Base-by-base conservation (phyloP, 345 rosid species). In the Theobroma cacao region DNA sequence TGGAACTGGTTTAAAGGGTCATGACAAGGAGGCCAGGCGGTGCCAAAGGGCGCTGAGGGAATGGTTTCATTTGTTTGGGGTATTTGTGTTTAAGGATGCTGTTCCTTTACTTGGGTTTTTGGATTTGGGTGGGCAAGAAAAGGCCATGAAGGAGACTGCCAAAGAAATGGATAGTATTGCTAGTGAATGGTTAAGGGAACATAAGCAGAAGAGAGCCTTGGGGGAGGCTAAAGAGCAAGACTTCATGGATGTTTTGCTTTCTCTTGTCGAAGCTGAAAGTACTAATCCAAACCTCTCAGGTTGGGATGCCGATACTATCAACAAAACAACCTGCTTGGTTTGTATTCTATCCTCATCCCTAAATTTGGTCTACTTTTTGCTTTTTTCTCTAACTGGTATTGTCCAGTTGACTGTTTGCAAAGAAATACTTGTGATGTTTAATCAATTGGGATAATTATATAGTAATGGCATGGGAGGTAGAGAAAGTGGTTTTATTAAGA, bases 121-220 rank as follows among this genome's bases (percentile, higher is more conserved):
- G 71, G 84, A 78, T 75, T 36, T 60, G 43, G 74, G 74, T 15
- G 80, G 83, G 2, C 78, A 82, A 33, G 78, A 85, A 73, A 81
- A 71, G 75, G 72, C 76, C 45, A 82, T 85, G 83, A 85, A 80
- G 74, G 55, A 53, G 63, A 71, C 73, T n/a, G 85, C 85, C 0
- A 80, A 79, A n/a, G 83, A 82, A 75, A 7, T 77, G 79, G 87
- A 85, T 24, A 40, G 14, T 17, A 34, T 80, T 6, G 9, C 76
- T 0, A 59, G 33, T 5, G 74, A 61, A 43, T 85, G 85, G 85
- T 18, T 82, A 3, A 75, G 77, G 28, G 85, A 85, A 55, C 87
- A 82, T 71, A 74, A 30, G 59, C 56, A 50, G 62, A 82, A 60
- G 36, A 77, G 31, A 41, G 13, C 43, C 4, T 20, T 34, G 15